Evolutionary conservation across 805 yeast species (phyloP), one percentile per base, ranked within the genome.

Genomic region (Danielia reshetovae): DNA sequence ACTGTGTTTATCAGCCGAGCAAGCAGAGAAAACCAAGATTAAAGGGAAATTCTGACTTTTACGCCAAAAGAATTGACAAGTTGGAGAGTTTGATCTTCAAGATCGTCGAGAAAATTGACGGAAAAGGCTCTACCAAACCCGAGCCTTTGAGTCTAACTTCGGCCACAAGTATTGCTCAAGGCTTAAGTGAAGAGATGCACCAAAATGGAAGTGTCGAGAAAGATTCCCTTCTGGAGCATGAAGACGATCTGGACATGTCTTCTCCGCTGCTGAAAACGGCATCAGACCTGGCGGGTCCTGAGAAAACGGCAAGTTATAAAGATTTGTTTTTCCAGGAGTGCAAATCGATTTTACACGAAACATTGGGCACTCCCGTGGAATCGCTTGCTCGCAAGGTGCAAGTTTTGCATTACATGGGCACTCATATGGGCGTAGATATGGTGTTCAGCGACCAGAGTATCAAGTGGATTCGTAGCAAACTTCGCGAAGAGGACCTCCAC

Each of bases 1-100:
- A 29, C 15, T 45, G 50, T 21, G 27, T 35, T 11, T 45, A 45
- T 27, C 45, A 41, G 31, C 30, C 27, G 18, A 42, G 39, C 18
- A 24, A 26, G 26, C 21, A 27, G 7, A 36, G 40, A 14, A 34
- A 42, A 11, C 27, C 28, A 3, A 32, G 30, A 18, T 30, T 28
- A 15, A 27, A 24, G 17, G 11, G 18, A n/a, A 25, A 21, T 13
- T 2, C 27, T 6, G 40, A 29, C 17, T 22, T 17, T 12, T 21
- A 31, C 9, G 23, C 21, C 9, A 29, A 26, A 23, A 36, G 40
- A 9, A 23, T 36, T 4, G 18, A 26, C 10, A 29, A 18, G 34
- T 29, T 36, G 14, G 40, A 36, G 16, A 24, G 29, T 13, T 24
- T 34, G 35, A 22, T 38, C 5, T 12, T 19, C 27, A 21, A 21